Conservation (phyloP, 371 early-diverging fungal genomes). For the Basidiobolus meristosporus region DNA sequence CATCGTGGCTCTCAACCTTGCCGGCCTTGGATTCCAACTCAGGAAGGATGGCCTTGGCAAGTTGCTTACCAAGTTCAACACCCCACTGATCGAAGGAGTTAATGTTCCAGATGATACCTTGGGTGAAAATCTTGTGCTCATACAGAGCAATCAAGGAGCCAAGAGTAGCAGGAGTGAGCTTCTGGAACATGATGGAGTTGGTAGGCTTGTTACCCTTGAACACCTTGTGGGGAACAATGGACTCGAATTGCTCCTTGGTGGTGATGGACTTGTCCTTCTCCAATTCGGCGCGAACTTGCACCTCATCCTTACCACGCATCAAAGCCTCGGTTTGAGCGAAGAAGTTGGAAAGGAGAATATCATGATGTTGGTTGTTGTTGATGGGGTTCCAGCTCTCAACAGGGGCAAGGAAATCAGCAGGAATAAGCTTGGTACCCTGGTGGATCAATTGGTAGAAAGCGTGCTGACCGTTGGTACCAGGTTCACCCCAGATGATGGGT, state of each 20-base stretch:
- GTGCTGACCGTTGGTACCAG: conserved; percentile 98
- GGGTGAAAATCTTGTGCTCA: conserved; percentile 99
- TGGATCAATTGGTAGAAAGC: conserved; percentile 99
- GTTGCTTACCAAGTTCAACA: conserved; percentile 97
- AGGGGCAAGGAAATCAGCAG: conserved; percentile 92
- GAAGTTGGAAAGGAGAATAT: conserved; percentile 93
- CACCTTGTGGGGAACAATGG: conserved; percentile 73
- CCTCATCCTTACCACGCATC: conserved; percentile 79
- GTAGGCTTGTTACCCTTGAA: conserved; percentile 96
- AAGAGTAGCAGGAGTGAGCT: conserved; percentile 80
- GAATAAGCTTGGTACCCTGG: conserved; percentile 94
- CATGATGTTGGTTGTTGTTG: conserved; percentile 59
- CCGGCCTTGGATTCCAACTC: conserved; percentile 35
- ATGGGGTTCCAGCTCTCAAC: conserved; percentile 79
- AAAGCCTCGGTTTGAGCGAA: conserved; percentile 98
- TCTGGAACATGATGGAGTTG: conserved; percentile 85
- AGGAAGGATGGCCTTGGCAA: conserved; percentile 90
- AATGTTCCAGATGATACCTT: conserved; percentile 95
- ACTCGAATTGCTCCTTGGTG: conserved; percentile 24
- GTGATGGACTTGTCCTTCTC: conserved; percentile 20
- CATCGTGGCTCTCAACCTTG: conserved; percentile 58
- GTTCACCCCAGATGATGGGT: conserved; percentile 98
- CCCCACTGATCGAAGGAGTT: conserved; percentile 98
- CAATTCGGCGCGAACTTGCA: conserved; percentile 57
- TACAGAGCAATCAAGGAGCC: conserved; percentile 93